Base-by-base conservation (phyloP, 768 basidiomycete species). In the Termitomyces sp. region DNA sequence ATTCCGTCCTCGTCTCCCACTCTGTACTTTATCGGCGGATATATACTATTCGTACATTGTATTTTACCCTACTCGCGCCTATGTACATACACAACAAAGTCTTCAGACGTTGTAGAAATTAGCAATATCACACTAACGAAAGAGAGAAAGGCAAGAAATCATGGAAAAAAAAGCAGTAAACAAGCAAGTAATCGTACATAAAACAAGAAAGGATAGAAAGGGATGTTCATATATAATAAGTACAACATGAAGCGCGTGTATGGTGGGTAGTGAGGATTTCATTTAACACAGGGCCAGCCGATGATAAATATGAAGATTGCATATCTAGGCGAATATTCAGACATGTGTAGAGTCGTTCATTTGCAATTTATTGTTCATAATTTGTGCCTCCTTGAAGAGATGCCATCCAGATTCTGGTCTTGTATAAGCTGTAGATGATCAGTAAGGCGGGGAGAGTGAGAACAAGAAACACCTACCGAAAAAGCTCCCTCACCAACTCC, bases 371-470 rank as follows among this genome's bases (percentile, higher is more conserved):
- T 61, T 78, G 74, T 56, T 79, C 77, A 54, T 66, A 77, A 34
- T 69, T 72, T 26, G 65, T 67, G 31, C 72, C 72, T 18, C 79
- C 87, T 63, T 85, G 84, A 46, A 90, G 78, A 29, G 90, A 92
- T 31, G 92, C 90, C 91, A 94, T 93, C 94, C 93, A 97, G 59
- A 96, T 94, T 43, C 94, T 79, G 39, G 94, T 95, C 77, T 97
- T 97, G 74, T 94, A 95, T 67, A 94, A 68, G 63, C 90, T 92
- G 58, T 6, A 26, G n/a, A 5, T 27, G 12, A 14, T 41, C 26
- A 56, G 22, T 10, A 44, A 34, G 37, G 31, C 13, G n/a, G 27
- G 47, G 20, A 34, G 26, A 9, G 18, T 27, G 22, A 27, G 12
- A 55, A 56, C 20, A 47, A 43, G 32, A 20, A 50, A 71, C 42